phyloP scores from a whole-genome alignment of 164 flowering plant genomes.

The Liquidambar formosana region DNA sequence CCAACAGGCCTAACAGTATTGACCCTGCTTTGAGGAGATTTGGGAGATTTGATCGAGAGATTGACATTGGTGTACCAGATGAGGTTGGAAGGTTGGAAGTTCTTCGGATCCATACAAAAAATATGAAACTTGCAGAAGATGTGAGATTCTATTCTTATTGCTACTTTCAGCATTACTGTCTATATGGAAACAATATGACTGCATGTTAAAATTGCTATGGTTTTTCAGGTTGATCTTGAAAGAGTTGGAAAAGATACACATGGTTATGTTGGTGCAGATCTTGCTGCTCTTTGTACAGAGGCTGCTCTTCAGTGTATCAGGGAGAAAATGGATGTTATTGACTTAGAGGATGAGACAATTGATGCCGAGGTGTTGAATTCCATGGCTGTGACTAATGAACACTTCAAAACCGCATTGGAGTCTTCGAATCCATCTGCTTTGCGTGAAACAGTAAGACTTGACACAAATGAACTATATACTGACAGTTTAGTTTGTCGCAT shows the following conservation, averaged over 20 bases:
- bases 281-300: slow-evolving; percentile 74
- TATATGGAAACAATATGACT: neutral
- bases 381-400: slow-evolving; percentile 76
- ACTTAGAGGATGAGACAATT: slow-evolving; percentile 62
- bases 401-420: slow-evolving; percentile 60
- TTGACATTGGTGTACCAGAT: slow-evolving; percentile 74
- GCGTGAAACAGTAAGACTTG: slow-evolving; percentile 58
- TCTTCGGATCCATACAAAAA: slow-evolving; percentile 65
- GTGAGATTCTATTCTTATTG: slow-evolving; percentile 24
- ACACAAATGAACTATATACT: neutral
- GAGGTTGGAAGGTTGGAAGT: slow-evolving; percentile 70
- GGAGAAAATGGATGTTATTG: slow-evolving; percentile 74
- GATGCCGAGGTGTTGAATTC: slow-evolving; percentile 70
- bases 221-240: slow-evolving; percentile 65
- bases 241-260: slow-evolving; percentile 60
- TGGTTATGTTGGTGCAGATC: slow-evolving; percentile 76
- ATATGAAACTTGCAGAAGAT: slow-evolving; percentile 73
- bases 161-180: neutral
- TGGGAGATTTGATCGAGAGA: slow-evolving; percentile 72
- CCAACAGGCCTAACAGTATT: slow-evolving; percentile 68
- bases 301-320: slow-evolving; percentile 75
- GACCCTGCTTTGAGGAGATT: slow-evolving; percentile 72
- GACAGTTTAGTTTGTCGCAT: too few relatives aligned
- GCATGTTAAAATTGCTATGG: neutral
- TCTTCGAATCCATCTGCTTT: slow-evolving; percentile 65